Conservation (phyloP, 2,329 filamentous ascomycete species). For the Colletotrichum theobromicola region DNA sequence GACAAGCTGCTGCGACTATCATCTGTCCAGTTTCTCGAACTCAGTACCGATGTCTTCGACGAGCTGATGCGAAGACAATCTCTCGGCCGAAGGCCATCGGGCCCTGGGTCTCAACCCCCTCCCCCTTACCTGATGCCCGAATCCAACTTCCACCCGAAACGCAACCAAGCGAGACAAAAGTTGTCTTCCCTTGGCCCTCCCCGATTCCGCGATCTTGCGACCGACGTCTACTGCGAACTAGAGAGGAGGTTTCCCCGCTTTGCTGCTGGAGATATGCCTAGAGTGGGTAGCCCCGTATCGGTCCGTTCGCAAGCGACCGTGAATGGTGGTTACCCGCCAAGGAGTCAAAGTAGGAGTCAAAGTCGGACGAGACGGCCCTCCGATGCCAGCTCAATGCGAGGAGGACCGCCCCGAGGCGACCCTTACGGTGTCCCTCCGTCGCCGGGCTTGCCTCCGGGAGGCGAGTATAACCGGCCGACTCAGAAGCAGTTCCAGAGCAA, state of each 20-base stretch:
- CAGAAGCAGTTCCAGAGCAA: constrained; percentile 94
- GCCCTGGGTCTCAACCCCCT: constrained; percentile 55
- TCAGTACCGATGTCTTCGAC: constrained; percentile 97
- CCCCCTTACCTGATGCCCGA: constrained; percentile 84
- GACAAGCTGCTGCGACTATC: constrained; percentile 94
- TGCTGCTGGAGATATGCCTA: constrained; percentile 69
- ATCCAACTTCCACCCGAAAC: constrained; percentile 90
- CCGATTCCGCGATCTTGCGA: constrained; percentile 89
- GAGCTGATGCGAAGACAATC: constrained; percentile 89
- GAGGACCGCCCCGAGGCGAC: constrained; percentile 45
- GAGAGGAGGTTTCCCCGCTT: constrained; percentile 90
- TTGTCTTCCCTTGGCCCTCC: constrained; percentile 87
- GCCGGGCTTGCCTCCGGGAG: constrained; percentile 57
- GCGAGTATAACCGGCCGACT: constrained; percentile 76
- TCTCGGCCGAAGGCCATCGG: constrained; percentile 58
- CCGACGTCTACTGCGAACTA: constrained; percentile 94
- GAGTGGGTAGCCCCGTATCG: constrained; percentile 72
- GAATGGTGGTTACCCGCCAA: constrained; percentile 59
- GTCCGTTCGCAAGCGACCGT: constrained; percentile 65
- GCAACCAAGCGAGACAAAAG: constrained; percentile 96
- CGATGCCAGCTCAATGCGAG: constrained; percentile 65
- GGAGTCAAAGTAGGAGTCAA: constrained; percentile 57
- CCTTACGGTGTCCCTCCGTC: constrained; percentile 64
- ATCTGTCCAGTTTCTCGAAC: constrained; percentile 91
- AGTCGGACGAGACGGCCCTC: constrained; percentile 63